A percentile compares a stretch with the other conserved stretches of the same genome.
phyloP scores from a whole-genome alignment of 306 rosid species.

The Ormosia emarginata region DNA sequence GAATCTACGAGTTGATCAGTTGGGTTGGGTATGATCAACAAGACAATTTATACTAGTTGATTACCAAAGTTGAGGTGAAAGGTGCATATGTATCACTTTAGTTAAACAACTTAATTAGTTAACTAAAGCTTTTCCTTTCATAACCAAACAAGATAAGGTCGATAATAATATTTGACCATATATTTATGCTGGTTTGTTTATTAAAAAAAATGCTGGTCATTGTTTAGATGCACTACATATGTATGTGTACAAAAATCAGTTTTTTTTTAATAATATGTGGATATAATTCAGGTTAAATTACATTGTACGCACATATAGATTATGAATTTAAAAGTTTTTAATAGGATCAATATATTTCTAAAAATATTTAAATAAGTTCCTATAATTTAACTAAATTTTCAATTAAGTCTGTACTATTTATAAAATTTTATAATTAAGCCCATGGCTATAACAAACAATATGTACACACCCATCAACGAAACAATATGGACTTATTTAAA shows the following conservation, averaged over 20 bases:
- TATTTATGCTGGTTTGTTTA: background rate
- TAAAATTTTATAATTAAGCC: too few relatives aligned
- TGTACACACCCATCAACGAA: too few relatives aligned
- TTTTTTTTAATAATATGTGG: background rate
- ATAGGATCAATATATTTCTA: too few relatives aligned
- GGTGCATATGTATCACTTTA: slow-evolving; percentile 22
- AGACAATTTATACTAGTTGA: slow-evolving; percentile 5
- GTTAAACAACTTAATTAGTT: slow-evolving; percentile 14
- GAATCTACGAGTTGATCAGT: slow-evolving; percentile 12
- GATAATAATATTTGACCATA: background rate
- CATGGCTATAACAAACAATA: too few relatives aligned
- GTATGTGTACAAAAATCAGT: background rate
- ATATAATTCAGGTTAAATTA: too few relatives aligned
- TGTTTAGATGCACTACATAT: background rate
- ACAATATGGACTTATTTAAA: too few relatives aligned
- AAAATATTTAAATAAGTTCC: too few relatives aligned
- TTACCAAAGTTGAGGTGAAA: slow-evolving; percentile 16
- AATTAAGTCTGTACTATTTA: too few relatives aligned
- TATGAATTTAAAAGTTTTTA: too few relatives aligned
- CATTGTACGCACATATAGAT: too few relatives aligned
- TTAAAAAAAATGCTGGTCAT: background rate
- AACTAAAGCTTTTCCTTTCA: slow-evolving; percentile 3
- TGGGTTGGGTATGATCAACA: background rate
- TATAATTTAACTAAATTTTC: too few relatives aligned
- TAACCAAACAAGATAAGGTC: slow-evolving; percentile 33